These are phyloP conservation scores for Coemansia sp. DNA, from an alignment of 192 early-diverging fungal species.

Conservation along the genomic window DNA sequence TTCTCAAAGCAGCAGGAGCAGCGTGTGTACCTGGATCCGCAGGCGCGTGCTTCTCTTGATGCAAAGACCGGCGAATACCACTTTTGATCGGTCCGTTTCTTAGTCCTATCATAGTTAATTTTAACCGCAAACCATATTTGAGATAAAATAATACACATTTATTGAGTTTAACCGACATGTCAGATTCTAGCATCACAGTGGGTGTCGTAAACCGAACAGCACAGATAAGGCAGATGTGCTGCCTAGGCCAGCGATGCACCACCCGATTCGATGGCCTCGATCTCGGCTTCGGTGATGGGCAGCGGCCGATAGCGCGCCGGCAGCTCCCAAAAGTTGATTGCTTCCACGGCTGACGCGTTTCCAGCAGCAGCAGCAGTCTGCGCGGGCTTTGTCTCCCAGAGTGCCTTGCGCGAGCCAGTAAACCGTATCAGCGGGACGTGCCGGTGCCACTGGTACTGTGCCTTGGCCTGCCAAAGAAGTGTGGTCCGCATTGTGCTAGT, in stretches of 20 bases:
- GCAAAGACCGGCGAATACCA: no score
- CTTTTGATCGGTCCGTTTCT: no score
- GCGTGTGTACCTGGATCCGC: no score
- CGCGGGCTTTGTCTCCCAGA: slow-evolving; percentile 25
- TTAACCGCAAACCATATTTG: no score
- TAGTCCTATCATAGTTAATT: no score
- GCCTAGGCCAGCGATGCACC: slow-evolving; percentile 32
- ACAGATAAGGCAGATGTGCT: not conserved
- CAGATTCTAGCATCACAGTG: no score
- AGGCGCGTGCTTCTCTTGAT: no score
- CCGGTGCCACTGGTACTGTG: slow-evolving; percentile 48
- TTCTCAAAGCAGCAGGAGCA: no score
- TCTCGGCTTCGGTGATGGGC: slow-evolving; percentile 40
- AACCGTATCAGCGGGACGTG: slow-evolving; percentile 52
- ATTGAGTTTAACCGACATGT: no score
- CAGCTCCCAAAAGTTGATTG: slow-evolving; percentile 52
- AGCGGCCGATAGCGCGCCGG: slow-evolving; percentile 53
- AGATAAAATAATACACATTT: no score
- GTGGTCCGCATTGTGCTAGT: slow-evolving; percentile 18
- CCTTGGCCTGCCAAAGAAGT: slow-evolving; percentile 26
- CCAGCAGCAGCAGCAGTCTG: not conserved
- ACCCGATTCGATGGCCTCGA: slow-evolving; percentile 54
- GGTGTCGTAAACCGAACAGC: no score
- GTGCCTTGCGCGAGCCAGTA: slow-evolving; percentile 41
- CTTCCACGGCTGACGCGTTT: slow-evolving; percentile 2